Evolutionary conservation across 169 alveolate species (phyloP), one percentile per base, ranked within the genome.

Genomic region (Eimeria maxima): DNA sequence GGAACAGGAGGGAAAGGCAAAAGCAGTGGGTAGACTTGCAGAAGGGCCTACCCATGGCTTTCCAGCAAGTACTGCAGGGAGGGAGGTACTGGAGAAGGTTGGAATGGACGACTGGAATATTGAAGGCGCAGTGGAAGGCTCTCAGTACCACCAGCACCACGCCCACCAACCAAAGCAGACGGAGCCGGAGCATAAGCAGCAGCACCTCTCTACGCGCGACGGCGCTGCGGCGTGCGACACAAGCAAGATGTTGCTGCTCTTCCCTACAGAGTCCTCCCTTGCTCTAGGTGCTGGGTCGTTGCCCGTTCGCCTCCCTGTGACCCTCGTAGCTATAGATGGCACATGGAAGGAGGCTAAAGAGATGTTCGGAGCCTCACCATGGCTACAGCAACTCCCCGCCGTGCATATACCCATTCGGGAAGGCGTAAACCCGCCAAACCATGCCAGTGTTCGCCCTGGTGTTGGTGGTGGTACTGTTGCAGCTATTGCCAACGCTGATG

Each of bases 281-380:
- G 74, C 95, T 29, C 38, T 89, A 8, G 95, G 95, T 7, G 71
- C 16, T 14, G 84, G 95, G 47, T 47, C 65, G 60, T n/a, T 93
- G 47, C 96, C 96, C 7, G 81, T 93, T 60, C 84, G 84, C 10
- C 94, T 93, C 55, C 96, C 96, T 22, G 67, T 93, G 60, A 93
- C 96, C 24, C 80, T 93, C 50, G n/a, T 93, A 29, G 90, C 94
- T 50, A 73, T 93, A 18, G 96, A 93, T 80, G 96, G 96, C 57
- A 93, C 96, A 6, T 93, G 96, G 96, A 93, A 71, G 13, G 96
- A 93, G 69, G 93, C 89, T 50, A 93, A 93, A 44, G 96, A 93
- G 80, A 93, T 93, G 96, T 60, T 93, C 42, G 27, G 47, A 65
- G 87, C 94, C 8, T 50, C 94, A 16, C 89, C 93, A 24, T 93